Evolutionary conservation across 2,329 filamentous ascomycete genomes (phyloP).

Genomic region (Neurospora crassa): DNA sequence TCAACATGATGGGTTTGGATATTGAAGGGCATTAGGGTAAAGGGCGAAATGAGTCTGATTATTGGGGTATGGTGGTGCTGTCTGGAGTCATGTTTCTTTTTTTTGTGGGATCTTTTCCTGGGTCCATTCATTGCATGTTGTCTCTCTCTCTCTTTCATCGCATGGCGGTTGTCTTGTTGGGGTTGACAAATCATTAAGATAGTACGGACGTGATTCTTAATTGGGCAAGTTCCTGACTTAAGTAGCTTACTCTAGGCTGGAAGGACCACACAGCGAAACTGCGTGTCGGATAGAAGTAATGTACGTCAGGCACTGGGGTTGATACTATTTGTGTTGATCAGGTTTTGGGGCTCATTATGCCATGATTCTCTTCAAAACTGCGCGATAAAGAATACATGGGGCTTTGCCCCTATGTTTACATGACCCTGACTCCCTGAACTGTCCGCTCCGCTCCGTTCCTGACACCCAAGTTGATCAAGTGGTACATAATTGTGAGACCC

Average conservation of each 20-base stretch:
- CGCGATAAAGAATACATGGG: neutral
- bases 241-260: neutral
- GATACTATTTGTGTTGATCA: neutral
- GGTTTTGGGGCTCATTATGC: neutral
- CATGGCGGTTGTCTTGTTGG: neutral
- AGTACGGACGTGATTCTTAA: neutral
- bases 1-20: conserved; percentile 53
- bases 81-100: neutral
- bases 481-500: neutral
- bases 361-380: neutral
- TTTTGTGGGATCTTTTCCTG: neutral
- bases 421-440: neutral
- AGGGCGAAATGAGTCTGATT: neutral
- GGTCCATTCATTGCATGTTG: neutral
- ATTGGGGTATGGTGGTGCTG: neutral
- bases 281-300: neutral
- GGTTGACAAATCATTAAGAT: neutral
- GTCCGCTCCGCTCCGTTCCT: neutral
- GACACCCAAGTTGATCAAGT: neutral
- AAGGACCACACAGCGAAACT: neutral
- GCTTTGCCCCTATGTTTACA: neutral
- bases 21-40: conserved; percentile 22
- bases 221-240: neutral
- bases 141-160: neutral
- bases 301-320: neutral